Evolutionary conservation across 192 early-diverging fungal genomes (phyloP).

Genomic region (Phlyctochytrium bullatum): DNA sequence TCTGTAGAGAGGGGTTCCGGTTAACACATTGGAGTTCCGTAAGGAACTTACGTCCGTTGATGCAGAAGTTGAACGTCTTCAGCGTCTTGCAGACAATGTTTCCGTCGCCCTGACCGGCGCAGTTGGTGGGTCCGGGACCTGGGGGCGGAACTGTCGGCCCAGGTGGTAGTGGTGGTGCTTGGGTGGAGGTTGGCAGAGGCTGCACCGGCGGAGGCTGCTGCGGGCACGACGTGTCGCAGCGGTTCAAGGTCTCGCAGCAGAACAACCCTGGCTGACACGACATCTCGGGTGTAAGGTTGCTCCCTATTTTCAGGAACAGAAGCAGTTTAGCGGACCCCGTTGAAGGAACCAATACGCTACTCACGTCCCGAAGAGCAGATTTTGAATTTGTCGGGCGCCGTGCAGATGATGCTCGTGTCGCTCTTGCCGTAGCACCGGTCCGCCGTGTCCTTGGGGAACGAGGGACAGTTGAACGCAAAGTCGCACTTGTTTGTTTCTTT

Average conservation of each 20-base stretch:
- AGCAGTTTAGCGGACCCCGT: not conserved
- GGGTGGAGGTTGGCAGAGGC: not conserved
- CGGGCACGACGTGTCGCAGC: too few species aligned
- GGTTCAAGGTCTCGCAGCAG: slow-evolving; percentile 3
- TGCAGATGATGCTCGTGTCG: not conserved
- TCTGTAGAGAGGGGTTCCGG: not conserved
- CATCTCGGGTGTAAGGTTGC: not conserved
- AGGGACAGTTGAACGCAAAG: not conserved
- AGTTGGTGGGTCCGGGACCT: too few species aligned
- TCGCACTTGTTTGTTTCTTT: not conserved
- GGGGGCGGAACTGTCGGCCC: too few species aligned
- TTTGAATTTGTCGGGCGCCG: not conserved
- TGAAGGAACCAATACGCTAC: not conserved
- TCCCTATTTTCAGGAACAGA: not conserved
- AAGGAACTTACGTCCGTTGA: not conserved
- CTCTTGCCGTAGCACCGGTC: not conserved
- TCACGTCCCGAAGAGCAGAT: not conserved
- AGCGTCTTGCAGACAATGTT: slow-evolving; percentile 4
- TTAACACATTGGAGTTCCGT: not conserved
- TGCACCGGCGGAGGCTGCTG: too few species aligned
- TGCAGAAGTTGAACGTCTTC: slow-evolving; percentile 1
- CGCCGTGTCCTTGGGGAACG: not conserved
- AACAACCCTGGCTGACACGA: not conserved
- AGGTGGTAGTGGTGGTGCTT: too few species aligned
- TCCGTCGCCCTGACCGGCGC: not conserved